Conservation (phyloP, 2,329 filamentous ascomycete genomes). For the Phoma herbarum region DNA sequence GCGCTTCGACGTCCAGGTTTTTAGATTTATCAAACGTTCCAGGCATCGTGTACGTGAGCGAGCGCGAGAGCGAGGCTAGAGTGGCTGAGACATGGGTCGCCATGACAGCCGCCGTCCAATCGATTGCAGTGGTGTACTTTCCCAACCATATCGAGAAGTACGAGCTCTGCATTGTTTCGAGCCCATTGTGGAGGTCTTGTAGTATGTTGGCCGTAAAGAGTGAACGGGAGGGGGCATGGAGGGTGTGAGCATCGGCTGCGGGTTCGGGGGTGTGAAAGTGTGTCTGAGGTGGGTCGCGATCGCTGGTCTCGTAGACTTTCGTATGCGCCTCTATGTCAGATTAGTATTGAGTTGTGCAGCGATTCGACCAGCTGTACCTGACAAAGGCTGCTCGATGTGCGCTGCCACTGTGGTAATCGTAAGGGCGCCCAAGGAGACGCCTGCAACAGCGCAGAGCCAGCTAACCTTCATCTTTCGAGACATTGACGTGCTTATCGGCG, state of each 20-base stretch:
- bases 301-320: slow-evolving; percentile 25
- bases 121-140: slow-evolving; percentile 85
- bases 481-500: slow-evolving; percentile 3
- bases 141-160: slow-evolving; percentile 82
- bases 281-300: slow-evolving; percentile 24
- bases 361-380: slow-evolving; percentile 15
- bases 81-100: slow-evolving; percentile 80
- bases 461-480: slow-evolving; percentile 12
- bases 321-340: slow-evolving; percentile 9
- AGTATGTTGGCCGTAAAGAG: slow-evolving; percentile 32
- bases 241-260: background rate
- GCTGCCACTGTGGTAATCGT: slow-evolving; percentile 18
- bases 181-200: slow-evolving; percentile 59
- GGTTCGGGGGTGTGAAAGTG: background rate
- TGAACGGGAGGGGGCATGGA: slow-evolving; percentile 3
- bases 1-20: slow-evolving; percentile 49
- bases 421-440: slow-evolving; percentile 16
- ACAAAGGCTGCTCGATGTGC: slow-evolving; percentile 3
- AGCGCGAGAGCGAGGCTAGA: slow-evolving; percentile 73
- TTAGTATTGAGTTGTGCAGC: slow-evolving; percentile 10
- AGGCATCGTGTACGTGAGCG: slow-evolving; percentile 58
- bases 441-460: slow-evolving; percentile 11
- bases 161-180: slow-evolving; percentile 77
- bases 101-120: slow-evolving; percentile 91
- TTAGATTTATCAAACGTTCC: slow-evolving; percentile 38